These are phyloP conservation scores for Coemansia sp. DNA, from an alignment of 192 early-diverging fungal species.

Conservation along the genomic window DNA sequence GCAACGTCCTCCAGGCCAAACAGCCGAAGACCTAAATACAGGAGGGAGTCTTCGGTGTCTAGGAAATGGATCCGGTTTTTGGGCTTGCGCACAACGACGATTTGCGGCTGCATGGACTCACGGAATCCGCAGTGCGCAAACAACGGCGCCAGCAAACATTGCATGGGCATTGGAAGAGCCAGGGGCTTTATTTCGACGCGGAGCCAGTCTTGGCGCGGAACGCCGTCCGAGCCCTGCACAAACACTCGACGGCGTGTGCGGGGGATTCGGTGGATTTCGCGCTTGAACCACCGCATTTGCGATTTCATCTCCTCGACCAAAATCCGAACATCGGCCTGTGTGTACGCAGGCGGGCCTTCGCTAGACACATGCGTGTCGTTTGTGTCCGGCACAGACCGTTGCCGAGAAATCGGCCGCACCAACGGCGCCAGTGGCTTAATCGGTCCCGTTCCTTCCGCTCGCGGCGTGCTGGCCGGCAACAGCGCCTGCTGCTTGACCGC, in stretches of 20 bases:
- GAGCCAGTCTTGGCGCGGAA: constrained; percentile 47
- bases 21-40: constrained; percentile 46
- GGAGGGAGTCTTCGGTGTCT: constrained; percentile 44
- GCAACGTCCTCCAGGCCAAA: constrained; percentile 54
- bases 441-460: background rate
- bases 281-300: constrained; percentile 41
- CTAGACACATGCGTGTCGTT: background rate
- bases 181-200: constrained; percentile 36
- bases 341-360: constrained; percentile 24
- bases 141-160: constrained; percentile 29
- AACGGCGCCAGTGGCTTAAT: constrained; percentile 27
- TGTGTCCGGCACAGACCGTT: background rate
- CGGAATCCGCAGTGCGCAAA: constrained; percentile 36
- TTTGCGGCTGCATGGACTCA: constrained; percentile 41
- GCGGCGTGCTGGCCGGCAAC: constrained; percentile 5
- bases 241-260: constrained; percentile 38
- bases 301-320: constrained; percentile 32
- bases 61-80: constrained; percentile 57
- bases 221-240: constrained; percentile 50
- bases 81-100: constrained; percentile 50
- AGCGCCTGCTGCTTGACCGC: constrained; percentile 18
- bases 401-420: constrained; percentile 5
- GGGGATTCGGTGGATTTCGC: constrained; percentile 47
- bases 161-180: constrained; percentile 31
- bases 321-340: constrained; percentile 23